These are phyloP conservation scores for Amanita brunnescens DNA, from an alignment of 768 basidiomycete species.

Conservation along the genomic window DNA sequence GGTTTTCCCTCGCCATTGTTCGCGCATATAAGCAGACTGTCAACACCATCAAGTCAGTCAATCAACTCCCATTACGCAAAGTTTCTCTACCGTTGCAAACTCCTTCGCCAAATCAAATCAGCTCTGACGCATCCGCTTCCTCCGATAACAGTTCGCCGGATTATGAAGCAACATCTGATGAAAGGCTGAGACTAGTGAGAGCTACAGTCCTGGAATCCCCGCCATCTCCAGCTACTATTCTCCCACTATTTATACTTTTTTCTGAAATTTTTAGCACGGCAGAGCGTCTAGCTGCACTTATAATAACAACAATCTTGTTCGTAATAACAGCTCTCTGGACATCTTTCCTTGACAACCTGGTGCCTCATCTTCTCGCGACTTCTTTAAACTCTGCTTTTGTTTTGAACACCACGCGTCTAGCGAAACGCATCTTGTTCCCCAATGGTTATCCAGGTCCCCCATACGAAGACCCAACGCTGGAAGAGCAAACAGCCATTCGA, in stretches of 20 bases:
- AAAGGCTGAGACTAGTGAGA: neutral
- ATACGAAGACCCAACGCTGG: constrained; percentile 64
- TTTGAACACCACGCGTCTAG: constrained; percentile 40
- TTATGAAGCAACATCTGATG: neutral
- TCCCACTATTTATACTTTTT: constrained; percentile 35
- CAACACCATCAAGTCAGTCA: constrained; percentile 57
- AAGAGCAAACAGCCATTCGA: constrained; percentile 62
- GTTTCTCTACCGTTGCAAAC: constrained; percentile 11
- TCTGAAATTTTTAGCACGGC: constrained; percentile 40
- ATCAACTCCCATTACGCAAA: constrained; percentile 28
- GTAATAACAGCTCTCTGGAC: constrained; percentile 39
- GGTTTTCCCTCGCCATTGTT: constrained; percentile 57
- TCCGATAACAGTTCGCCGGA: neutral
- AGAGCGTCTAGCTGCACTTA: constrained; percentile 39
- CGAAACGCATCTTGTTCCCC: constrained; percentile 76
- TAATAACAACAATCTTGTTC: constrained; percentile 35
- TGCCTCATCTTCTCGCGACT: constrained; percentile 57
- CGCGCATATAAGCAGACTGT: constrained; percentile 59
- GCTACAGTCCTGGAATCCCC: neutral
- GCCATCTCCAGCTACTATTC: constrained; percentile 12
- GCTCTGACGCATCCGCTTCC: neutral
- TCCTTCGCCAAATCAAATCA: constrained; percentile 8
- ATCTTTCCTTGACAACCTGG: constrained; percentile 59
- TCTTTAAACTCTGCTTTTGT: constrained; percentile 44
- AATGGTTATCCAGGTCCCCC: constrained; percentile 77